Evolutionary conservation across 2,329 filamentous ascomycete genomes (phyloP).

Genomic region (Cercospora sp.): DNA sequence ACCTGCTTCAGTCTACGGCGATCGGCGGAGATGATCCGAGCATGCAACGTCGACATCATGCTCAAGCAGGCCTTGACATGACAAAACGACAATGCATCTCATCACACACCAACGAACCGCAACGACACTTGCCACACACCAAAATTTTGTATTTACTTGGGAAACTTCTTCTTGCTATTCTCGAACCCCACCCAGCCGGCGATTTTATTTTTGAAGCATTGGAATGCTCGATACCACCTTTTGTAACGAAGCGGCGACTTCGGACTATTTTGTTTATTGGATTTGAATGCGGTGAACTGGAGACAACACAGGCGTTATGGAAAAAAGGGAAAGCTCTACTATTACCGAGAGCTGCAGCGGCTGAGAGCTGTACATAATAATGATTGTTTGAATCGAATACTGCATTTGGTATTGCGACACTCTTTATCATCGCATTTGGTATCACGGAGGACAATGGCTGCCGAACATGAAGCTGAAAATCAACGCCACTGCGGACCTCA

Average conservation of each 20-base stretch:
- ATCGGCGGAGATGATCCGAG: slow-evolving; percentile 24
- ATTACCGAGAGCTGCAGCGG: background rate
- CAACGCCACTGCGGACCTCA: background rate
- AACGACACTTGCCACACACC: background rate
- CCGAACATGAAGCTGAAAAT: background rate
- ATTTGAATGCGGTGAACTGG: background rate
- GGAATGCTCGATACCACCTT: background rate
- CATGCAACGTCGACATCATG: background rate
- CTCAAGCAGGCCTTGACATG: slow-evolving; percentile 25
- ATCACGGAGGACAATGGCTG: background rate
- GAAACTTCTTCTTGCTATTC: background rate
- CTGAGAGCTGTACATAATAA: background rate
- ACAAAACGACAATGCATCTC: background rate
- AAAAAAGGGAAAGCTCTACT: background rate
- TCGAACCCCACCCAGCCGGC: background rate
- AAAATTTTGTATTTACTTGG: background rate
- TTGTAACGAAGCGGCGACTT: background rate
- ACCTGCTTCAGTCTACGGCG: slow-evolving; percentile 33
- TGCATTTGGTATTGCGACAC: background rate
- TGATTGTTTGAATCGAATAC: background rate
- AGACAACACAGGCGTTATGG: background rate
- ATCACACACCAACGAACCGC: background rate
- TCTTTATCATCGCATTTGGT: background rate
- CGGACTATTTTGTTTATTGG: background rate
- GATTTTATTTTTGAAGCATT: background rate